phyloP scores from a whole-genome alignment of 805 yeast genomes.

The Dipodascus geniculatus region DNA sequence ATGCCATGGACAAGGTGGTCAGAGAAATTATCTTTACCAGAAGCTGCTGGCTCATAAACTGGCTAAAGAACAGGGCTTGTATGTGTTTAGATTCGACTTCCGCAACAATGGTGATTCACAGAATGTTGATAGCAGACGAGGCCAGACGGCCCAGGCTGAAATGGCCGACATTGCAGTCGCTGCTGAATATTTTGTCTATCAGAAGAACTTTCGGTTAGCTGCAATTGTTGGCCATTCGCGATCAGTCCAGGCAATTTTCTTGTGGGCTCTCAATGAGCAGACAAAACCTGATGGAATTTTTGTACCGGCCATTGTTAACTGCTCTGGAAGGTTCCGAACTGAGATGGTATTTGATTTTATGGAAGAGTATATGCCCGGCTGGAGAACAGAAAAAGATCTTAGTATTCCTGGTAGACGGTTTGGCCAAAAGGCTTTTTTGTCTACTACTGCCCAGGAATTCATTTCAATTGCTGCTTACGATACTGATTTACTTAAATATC shows the following conservation, averaged over 20 bases:
- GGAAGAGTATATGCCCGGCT: slow-evolving; percentile 34
- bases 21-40: slow-evolving; percentile 69
- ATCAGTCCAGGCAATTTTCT: slow-evolving; percentile 64
- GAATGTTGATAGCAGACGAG: slow-evolving; percentile 27
- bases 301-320: slow-evolving; percentile 60
- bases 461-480: slow-evolving; percentile 2
- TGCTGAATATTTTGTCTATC: slow-evolving; percentile 24
- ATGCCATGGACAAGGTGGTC: slow-evolving; percentile 81
- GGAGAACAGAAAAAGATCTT: slow-evolving; percentile 27
- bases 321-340: slow-evolving; percentile 51
- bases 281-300: slow-evolving; percentile 19
- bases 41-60: slow-evolving; percentile 46
- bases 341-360: slow-evolving; percentile 16
- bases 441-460: slow-evolving; percentile 8
- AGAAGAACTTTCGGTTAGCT: slow-evolving; percentile 33
- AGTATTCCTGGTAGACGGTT: slow-evolving; percentile 9
- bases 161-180: slow-evolving; percentile 20
- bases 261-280: slow-evolving; percentile 43
- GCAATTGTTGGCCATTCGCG: slow-evolving; percentile 70
- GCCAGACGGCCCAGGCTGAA: slow-evolving; percentile 41
- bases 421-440: slow-evolving; percentile 8
- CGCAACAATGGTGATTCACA: slow-evolving; percentile 76
- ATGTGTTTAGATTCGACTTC: slow-evolving; percentile 69
- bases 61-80: slow-evolving; percentile 47
- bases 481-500: slow-evolving; percentile 6